A percentile compares a stretch with the other conserved stretches of the same genome.
These are phyloP conservation scores for Scutellaria galericulata DNA, from an alignment of 257 asterid genomes.

Conservation along the genomic window DNA sequence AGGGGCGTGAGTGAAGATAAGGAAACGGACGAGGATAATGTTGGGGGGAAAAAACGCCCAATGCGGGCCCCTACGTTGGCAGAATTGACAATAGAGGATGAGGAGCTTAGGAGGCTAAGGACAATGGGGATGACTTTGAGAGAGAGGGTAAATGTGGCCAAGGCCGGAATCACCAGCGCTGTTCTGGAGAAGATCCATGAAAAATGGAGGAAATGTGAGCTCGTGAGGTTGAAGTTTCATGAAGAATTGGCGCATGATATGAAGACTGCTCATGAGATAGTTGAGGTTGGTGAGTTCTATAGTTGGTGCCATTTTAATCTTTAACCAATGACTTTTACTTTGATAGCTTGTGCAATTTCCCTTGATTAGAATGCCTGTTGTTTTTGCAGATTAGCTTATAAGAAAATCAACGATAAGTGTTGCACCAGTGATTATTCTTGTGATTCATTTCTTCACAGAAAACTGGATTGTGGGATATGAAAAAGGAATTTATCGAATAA, in stretches of 20 bases:
- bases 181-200: conserved; percentile 94
- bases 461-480: not conserved
- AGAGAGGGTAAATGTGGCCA: conserved; percentile 86
- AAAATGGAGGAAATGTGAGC: conserved; percentile 86
- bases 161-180: conserved; percentile 88
- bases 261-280: conserved; percentile 93
- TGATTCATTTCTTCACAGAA: conserved; percentile 5
- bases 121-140: conserved; percentile 84
- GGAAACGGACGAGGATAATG: conserved; percentile 40
- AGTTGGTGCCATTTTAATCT: conserved; percentile 12
- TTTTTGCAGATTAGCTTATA: conserved; percentile 1
- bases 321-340: conserved; percentile 8
- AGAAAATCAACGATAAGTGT: not conserved
- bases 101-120: conserved; percentile 90
- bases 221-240: conserved; percentile 92
- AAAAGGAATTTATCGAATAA: too few relatives aligned
- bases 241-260: conserved; percentile 94
- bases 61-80: conserved; percentile 84
- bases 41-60: conserved; percentile 52
- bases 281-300: conserved; percentile 76
- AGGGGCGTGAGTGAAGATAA: conserved; percentile 51
- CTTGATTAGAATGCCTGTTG: not conserved
- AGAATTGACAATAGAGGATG: conserved; percentile 85
- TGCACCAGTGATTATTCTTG: not conserved
- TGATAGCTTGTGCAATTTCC: not conserved